Base-by-base conservation (phyloP, 2,329 filamentous ascomycete species). In the Talaromyces sp. region DNA sequence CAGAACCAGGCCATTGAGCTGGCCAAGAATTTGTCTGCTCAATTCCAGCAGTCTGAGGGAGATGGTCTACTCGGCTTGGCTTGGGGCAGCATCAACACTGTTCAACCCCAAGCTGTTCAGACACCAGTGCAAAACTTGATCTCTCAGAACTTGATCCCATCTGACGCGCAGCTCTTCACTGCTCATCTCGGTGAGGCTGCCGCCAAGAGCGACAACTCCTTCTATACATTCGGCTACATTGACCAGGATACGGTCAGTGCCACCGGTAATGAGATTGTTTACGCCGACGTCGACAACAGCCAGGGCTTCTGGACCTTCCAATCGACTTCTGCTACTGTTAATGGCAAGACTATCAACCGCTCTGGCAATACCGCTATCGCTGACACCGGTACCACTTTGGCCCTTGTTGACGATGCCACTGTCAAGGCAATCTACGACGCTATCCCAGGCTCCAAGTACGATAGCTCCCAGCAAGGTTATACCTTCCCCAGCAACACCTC, bases 221-320 rank as follows among this genome's bases (percentile, higher is more conserved):
- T 90, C 79, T 92, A 89, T 78, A 91, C 89, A 1, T 91, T 92
- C 68, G 90, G 90, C 22, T 89, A 82, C 74, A 89, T 92, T 71
- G 89, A 91, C 70, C 73, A 88, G 68, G 82, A 84, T n/a, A 82
- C 85, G 0, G 80, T 90, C 57, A 81, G 79, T 63, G 79, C 81
- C 3, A 83, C 83, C 1, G 83, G 82, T 35, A 73, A 84, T 66
- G 80, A 86, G 1, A 84, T 89, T 45, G 75, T 81, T 68, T 92
- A 88, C 77, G 84, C 86, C 0, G 79, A 83, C 13, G 77, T 92
- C 58, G 86, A 91, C 76, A 87, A 84, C 65, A 84, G 82, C 1
- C 76, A 86, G 63, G 89, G 89, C 24, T 90, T 90, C 79, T 92
- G 89, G 90, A 79, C 84, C 74, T 86, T 91, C 73, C 73, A 81